Conservation (phyloP, 2,329 filamentous ascomycete species). For the Stenocarpella maydis region DNA sequence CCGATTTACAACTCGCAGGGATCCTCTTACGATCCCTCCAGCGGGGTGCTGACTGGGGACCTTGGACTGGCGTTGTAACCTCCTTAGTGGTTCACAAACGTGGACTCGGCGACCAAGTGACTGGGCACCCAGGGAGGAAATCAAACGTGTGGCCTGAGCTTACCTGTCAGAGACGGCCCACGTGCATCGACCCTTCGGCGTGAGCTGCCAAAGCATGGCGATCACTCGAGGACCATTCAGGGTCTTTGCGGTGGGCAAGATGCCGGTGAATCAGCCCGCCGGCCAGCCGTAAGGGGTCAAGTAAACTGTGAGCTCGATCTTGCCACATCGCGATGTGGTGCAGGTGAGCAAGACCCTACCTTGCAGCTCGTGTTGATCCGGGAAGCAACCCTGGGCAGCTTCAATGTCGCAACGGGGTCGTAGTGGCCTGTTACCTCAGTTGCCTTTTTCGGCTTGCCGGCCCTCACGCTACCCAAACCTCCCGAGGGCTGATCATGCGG, state of each 20-base stretch:
- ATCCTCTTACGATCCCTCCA: no score
- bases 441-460: conserved; percentile 3
- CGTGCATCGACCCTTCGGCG: no score
- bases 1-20: no score
- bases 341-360: background rate
- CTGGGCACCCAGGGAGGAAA: no score
- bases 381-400: background rate
- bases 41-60: no score
- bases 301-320: background rate
- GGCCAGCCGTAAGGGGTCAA: conserved; percentile 7
- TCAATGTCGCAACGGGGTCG: background rate
- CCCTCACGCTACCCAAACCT: conserved; percentile 8
- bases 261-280: background rate
- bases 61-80: no score
- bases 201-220: background rate
- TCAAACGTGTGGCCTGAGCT: no score
- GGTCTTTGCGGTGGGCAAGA: background rate
- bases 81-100: no score
- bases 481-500: background rate
- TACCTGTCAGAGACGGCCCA: no score
- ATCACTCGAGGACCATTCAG: background rate
- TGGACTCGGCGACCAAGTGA: no score
- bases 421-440: background rate
- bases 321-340: background rate
- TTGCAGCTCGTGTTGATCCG: background rate